Conservation (phyloP, 192 early-diverging fungal species). For the Entomortierella chlamydospora region DNA sequence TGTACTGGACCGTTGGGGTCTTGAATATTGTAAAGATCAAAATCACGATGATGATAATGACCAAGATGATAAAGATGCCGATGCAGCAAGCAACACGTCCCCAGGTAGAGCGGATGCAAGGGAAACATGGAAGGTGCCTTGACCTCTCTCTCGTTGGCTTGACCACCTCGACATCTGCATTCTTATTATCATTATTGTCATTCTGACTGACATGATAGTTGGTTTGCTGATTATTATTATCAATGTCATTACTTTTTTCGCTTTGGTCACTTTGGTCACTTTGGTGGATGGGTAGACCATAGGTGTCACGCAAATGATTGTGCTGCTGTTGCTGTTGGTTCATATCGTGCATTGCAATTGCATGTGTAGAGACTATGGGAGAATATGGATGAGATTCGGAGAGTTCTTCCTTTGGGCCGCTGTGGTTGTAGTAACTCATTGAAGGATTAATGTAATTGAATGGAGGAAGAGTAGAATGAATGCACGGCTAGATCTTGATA, state of each 20-base stretch:
- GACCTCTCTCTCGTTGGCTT: slow-evolving; percentile 6
- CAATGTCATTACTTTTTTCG: background rate
- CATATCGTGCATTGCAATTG: too few species aligned
- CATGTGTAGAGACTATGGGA: too few species aligned
- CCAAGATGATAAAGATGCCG: slow-evolving; percentile 18
- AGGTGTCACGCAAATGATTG: too few species aligned
- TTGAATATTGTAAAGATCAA: slow-evolving; percentile 38
- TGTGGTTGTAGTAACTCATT: too few species aligned
- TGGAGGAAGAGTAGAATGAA: too few species aligned
- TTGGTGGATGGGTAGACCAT: too few species aligned
- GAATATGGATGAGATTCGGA: too few species aligned
- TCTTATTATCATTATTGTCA: background rate
- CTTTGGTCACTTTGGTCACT: background rate
- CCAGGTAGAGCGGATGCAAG: slow-evolving; percentile 37
- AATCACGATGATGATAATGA: slow-evolving; percentile 29
- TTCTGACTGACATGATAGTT: background rate
- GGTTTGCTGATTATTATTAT: background rate
- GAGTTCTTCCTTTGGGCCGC: too few species aligned
- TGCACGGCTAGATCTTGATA: too few species aligned
- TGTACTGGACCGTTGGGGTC: slow-evolving; percentile 29
- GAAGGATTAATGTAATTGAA: background rate
- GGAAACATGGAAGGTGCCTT: slow-evolving; percentile 23
- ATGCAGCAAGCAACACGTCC: slow-evolving; percentile 22
- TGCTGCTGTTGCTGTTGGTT: too few species aligned
- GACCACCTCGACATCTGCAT: background rate